phyloP scores from a whole-genome alignment of 73 alveolate species.

The Tetrahymena borealis region DNA sequence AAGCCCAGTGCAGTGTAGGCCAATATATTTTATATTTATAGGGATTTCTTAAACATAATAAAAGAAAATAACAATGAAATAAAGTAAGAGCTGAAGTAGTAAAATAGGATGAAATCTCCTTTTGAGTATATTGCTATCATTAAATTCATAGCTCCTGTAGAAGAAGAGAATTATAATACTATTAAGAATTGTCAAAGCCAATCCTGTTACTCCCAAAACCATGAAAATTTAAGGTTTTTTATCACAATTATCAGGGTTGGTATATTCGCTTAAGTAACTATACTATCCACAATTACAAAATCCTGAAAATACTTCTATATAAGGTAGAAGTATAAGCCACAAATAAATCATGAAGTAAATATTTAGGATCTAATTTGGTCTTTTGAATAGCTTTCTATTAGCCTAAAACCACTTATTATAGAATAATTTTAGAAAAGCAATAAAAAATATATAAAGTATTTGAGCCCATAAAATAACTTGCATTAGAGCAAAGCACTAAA shows the following conservation, averaged over 20 bases:
- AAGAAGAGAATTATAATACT: neutral
- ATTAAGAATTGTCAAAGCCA: neutral
- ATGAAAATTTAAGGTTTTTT: neutral
- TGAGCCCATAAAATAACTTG: neutral
- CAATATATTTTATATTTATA: neutral
- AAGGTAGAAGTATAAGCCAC: neutral
- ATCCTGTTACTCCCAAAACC: neutral
- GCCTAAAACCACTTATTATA: neutral
- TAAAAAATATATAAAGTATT: neutral
- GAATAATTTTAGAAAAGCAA: neutral
- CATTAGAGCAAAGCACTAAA: neutral
- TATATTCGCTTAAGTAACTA: neutral
- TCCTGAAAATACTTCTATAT: neutral
- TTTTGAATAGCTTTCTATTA: neutral
- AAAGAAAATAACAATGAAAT: neutral
- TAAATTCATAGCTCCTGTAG: neutral
- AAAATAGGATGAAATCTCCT: neutral
- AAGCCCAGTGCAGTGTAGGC: neutral
- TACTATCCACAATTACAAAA: neutral
- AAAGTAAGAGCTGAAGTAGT: neutral
- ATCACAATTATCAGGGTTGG: neutral
- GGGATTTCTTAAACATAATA: neutral
- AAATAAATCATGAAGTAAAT: neutral
- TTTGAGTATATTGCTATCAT: neutral
- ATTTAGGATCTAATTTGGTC: neutral